Conservation (phyloP, 768 basidiomycete genomes). For the Lepiota brunneoincarnata region DNA sequence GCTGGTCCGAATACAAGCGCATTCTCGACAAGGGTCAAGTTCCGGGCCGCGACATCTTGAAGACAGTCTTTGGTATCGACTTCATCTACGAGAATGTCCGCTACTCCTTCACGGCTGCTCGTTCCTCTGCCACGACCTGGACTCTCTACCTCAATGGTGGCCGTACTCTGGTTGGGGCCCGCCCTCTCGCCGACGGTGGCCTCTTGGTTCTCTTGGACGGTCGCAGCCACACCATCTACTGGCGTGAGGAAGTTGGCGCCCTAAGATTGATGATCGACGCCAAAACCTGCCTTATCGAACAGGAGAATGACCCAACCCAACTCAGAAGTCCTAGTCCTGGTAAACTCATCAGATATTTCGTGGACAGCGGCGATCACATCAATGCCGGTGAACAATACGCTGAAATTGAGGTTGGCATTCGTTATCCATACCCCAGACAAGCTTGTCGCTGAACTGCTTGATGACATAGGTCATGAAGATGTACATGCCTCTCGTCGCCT, state of each 20-base stretch:
- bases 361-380: constrained; percentile 97
- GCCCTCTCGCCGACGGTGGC: constrained; percentile 93
- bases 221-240: constrained; percentile 95
- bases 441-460: neutral
- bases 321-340: constrained; percentile 94
- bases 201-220: constrained; percentile 89
- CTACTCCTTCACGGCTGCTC: constrained; percentile 93
- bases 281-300: constrained; percentile 97
- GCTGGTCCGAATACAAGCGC: constrained; percentile 91
- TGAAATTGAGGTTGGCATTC: constrained; percentile 83
- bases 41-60: constrained; percentile 89
- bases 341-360: constrained; percentile 90
- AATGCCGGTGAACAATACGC: constrained; percentile 96
- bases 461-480: constrained; percentile 88
- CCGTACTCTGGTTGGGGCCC: constrained; percentile 86
- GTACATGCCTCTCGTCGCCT: constrained; percentile 97
- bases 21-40: constrained; percentile 98
- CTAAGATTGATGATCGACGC: constrained; percentile 91
- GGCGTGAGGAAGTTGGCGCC: constrained; percentile 97
- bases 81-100: constrained; percentile 97
- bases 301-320: constrained; percentile 99
- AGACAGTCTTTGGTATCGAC: constrained; percentile 94
- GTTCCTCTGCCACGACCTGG: constrained; percentile 87
- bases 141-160: constrained; percentile 96
- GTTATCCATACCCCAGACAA: neutral